Percentiles rank a stretch among this genome's conserved stretches.
phyloP scores from a whole-genome alignment of 352 stramenopile genomes.

The Phytophthora nicotianae region DNA sequence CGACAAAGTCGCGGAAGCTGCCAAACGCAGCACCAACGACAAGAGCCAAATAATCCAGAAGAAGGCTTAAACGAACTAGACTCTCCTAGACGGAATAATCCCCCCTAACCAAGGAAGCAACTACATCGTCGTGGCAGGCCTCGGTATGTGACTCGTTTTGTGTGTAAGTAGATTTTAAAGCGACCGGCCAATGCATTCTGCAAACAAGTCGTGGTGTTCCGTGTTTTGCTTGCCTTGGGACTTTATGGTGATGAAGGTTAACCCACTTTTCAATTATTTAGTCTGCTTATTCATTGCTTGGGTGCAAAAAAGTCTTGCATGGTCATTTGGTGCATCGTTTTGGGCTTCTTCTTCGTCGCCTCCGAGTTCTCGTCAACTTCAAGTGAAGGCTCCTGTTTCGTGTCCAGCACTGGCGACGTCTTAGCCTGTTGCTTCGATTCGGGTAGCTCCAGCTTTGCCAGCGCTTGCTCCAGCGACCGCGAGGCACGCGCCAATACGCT shows the following conservation, averaged over 20 bases:
- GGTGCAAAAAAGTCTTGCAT: conserved; percentile 36
- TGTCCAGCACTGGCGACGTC: background rate
- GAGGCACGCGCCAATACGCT: conserved; percentile 28
- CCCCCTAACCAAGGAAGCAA: conserved; percentile 12
- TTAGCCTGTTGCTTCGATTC: conserved; percentile 10
- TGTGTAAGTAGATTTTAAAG: conserved; percentile 31
- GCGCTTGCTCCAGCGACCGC: conserved; percentile 24
- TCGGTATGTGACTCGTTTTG: conserved; percentile 32
- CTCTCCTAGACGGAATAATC: background rate
- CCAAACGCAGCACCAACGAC: conserved; percentile 22
- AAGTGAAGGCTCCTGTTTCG: conserved; percentile 6
- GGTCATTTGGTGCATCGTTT: conserved; percentile 33
- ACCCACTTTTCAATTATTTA: background rate
- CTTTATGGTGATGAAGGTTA: too few species aligned
- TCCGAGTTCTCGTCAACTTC: conserved; percentile 12
- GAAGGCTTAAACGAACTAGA: conserved; percentile 9
- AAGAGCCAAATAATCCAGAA: conserved; percentile 12
- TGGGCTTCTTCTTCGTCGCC: conserved; percentile 28
- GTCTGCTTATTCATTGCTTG: conserved; percentile 23
- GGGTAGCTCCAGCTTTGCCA: conserved; percentile 9
- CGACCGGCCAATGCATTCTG: conserved; percentile 27
- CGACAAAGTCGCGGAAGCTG: conserved; percentile 17
- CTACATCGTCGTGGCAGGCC: background rate
- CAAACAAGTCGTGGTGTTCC: conserved; percentile 4
- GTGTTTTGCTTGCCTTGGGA: background rate